Conservation (phyloP, 2,329 filamentous ascomycete genomes). For the Aspergillus neoniger region DNA sequence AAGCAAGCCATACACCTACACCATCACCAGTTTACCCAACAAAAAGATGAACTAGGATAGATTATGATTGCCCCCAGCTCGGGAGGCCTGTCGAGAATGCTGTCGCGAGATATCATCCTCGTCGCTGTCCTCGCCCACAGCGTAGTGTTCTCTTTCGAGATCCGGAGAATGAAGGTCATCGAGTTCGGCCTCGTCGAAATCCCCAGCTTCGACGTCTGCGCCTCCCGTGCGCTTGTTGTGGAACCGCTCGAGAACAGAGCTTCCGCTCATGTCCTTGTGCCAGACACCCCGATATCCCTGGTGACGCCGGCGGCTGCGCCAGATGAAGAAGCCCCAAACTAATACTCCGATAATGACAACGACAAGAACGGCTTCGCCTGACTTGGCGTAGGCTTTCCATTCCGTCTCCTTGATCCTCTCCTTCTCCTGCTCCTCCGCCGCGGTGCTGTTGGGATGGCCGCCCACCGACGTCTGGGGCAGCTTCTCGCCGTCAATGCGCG, state of each 20-base stretch:
- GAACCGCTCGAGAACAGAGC: constrained; percentile 52
- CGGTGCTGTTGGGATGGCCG: constrained; percentile 68
- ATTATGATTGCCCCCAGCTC: constrained; percentile 7
- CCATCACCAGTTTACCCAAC: constrained; percentile 6
- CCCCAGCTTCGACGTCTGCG: constrained; percentile 61
- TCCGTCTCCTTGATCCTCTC: constrained; percentile 79
- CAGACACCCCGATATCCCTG: constrained; percentile 47
- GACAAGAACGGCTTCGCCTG: constrained; percentile 80
- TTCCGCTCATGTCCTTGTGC: constrained; percentile 43
- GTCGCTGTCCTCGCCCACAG: constrained; percentile 51
- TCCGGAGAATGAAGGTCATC: constrained; percentile 53
- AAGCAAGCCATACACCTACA: constrained; percentile 3
- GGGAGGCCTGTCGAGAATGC: constrained; percentile 13
- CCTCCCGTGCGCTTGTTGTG: constrained; percentile 42
- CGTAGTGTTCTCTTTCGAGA: constrained; percentile 45
- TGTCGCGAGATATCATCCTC: constrained; percentile 32
- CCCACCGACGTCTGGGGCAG: constrained; percentile 76
- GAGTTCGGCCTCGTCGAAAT: constrained; percentile 64
- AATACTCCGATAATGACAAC: constrained; percentile 74
- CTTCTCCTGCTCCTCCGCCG: constrained; percentile 66
- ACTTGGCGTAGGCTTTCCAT: constrained; percentile 85
- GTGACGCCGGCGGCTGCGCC: constrained; percentile 55
- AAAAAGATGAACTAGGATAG: constrained; percentile 10
- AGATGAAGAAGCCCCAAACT: constrained; percentile 72
- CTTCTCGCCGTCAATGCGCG: constrained; percentile 81